Percentiles rank a stretch among this genome's conserved stretches.
These are phyloP conservation scores for Teunomyces barrocoloradensis DNA, from an alignment of 805 yeast species.

Conservation along the genomic window DNA sequence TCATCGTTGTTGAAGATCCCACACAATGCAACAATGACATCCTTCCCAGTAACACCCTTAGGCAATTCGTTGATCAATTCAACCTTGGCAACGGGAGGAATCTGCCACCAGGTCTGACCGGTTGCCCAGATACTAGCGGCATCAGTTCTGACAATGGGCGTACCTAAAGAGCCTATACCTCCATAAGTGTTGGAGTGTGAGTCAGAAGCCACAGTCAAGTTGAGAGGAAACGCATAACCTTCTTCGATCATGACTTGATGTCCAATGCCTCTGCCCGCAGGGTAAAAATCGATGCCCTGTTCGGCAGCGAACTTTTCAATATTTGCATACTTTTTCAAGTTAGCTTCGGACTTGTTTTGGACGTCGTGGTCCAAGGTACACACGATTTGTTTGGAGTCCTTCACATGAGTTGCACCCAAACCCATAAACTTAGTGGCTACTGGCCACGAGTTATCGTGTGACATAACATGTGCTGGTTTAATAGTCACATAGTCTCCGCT, in stretches of 20 bases:
- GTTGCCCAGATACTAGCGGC: conserved; percentile 99
- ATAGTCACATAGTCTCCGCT: conserved; percentile 95
- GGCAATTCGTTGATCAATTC: conserved; percentile 81
- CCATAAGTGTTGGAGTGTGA: conserved; percentile 98
- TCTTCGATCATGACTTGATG: conserved; percentile 99
- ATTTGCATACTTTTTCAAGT: conserved; percentile 80
- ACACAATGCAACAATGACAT: conserved; percentile 93
- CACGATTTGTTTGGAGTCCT: conserved; percentile 87
- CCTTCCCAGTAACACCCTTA: conserved; percentile 90
- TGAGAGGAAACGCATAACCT: conserved; percentile 95
- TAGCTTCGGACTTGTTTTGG: conserved; percentile 87
- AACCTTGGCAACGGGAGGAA: conserved; percentile 96
- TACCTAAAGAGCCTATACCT: conserved; percentile 93
- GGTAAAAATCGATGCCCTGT: conserved; percentile 94
- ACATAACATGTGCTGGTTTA: conserved; percentile 96
- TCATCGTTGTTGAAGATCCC: conserved; percentile 91
- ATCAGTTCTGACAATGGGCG: conserved; percentile 97
- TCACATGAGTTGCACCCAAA: conserved; percentile 81
- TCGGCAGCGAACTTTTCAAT: conserved; percentile 85
- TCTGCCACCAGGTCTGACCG: conserved; percentile 99
- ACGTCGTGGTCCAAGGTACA: conserved; percentile 98
- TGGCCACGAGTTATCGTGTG: conserved; percentile 99
- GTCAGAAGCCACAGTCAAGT: conserved; percentile 93
- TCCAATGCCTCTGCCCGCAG: conserved; percentile 99
- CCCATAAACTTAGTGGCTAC: conserved; percentile 96